Evolutionary conservation across 2,329 filamentous ascomycete genomes (phyloP), one percentile per base, ranked within the genome.

Genomic region (Colletotrichum sp.): DNA sequence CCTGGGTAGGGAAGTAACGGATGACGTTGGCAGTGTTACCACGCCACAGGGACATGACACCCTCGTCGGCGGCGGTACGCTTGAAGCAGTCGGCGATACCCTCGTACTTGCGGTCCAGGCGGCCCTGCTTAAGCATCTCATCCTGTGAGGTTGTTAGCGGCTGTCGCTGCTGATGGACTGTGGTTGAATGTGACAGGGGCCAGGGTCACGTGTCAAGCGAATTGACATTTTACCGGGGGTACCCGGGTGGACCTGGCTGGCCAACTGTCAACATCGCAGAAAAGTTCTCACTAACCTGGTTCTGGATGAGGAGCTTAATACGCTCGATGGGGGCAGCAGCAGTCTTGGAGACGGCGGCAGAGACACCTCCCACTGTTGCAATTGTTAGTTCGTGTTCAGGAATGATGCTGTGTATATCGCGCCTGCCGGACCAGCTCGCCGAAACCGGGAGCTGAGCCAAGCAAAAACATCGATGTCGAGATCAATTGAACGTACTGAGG

Each of bases 11-110:
- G 95, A 99, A 99, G 93, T 99, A 99, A 95, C 97, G 97, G 93
- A 99, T 98, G 90, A 99, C 97, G 94, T 99, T 99, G 95, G 97
- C 97, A 88, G 97, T 99, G 95, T 99, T 99, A 90, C 97, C 97
- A 93, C 97, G 94, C 97, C 97, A 99, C 85, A 99, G 93, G 81
- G 96, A 93, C 89, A 97, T 93, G 84, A 97, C 90, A 95, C 97
- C 97, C 93, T 99, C 97, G 81, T 95, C 91, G 85, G 93, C 93
- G 80, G 92, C 92, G 87, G 97, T 99, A 88, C 97, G 95, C 85
- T 90, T 91, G 94, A 99, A 99, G 93, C 97, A 99, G 88, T 99
- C 97, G 78, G 80, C 85, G 87, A 99, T 99, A 88, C 97, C 97
- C 84, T 90, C 89, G 93, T 98, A 99, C 90, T 96, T 98, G 90